Evolutionary conservation across 352 stramenopile genomes (phyloP).

Genomic region (Phytopythium helicoides): DNA sequence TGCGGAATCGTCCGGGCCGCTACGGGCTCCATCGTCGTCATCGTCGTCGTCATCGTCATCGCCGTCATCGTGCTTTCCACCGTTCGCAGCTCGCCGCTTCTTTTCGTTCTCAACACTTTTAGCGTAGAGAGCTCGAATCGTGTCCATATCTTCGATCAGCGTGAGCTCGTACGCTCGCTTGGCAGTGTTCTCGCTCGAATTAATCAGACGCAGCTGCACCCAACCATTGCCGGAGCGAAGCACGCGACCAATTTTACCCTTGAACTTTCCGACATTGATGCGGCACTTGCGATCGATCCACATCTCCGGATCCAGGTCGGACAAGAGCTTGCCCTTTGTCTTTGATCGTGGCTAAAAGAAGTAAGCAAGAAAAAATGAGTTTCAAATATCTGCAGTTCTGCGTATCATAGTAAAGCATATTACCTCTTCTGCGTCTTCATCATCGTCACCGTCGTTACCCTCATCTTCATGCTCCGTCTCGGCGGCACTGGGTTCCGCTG

Average conservation of each 20-base stretch:
- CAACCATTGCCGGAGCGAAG: constrained; percentile 86
- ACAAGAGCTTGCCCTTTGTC: constrained; percentile 65
- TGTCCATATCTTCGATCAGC: constrained; percentile 79
- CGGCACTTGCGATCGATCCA: constrained; percentile 86
- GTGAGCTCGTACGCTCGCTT: constrained; percentile 88
- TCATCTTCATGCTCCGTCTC: constrained; percentile 34
- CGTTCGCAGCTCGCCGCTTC: constrained; percentile 40
- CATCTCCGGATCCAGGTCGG: constrained; percentile 82
- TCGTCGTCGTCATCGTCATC: constrained; percentile 68
- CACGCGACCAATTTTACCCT: constrained; percentile 67
- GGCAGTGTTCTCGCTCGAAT: constrained; percentile 83
- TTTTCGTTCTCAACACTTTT: constrained; percentile 63
- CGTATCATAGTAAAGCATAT: not conserved
- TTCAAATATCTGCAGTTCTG: too few relatives aligned
- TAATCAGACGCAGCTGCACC: constrained; percentile 81
- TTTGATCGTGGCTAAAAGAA: constrained; percentile 13
- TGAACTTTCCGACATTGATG: constrained; percentile 90
- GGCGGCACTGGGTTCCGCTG: constrained; percentile 23
- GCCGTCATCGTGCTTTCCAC: constrained; percentile 28
- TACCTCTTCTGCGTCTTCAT: constrained; percentile 21
- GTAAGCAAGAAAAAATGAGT: not conserved
- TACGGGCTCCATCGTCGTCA: constrained; percentile 39
- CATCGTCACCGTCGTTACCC: constrained; percentile 19
- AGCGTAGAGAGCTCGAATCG: constrained; percentile 70
- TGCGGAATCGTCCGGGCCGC: constrained; percentile 46